Conservation (phyloP, 305 asterid species). For the Solanum hybrid region DNA sequence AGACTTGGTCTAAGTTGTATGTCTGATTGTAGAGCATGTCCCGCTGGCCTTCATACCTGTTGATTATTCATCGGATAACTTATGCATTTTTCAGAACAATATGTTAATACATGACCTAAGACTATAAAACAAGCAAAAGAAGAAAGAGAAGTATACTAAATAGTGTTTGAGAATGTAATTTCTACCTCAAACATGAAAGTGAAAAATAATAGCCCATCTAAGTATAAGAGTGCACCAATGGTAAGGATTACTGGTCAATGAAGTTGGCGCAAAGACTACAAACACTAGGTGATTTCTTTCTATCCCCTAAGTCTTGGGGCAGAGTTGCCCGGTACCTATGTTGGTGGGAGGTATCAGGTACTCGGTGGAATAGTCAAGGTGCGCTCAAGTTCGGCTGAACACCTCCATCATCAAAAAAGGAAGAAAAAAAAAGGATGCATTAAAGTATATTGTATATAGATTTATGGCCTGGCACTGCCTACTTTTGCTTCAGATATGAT, state of each 20-base stretch:
- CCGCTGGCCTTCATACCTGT: slow-evolving; percentile 81
- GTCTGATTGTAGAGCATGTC: slow-evolving; percentile 86
- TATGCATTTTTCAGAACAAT: background rate
- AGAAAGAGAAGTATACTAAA: background rate
- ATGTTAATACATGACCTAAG: background rate
- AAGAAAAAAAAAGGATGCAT: background rate
- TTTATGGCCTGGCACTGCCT: background rate
- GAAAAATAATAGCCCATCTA: background rate
- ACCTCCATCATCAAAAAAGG: background rate
- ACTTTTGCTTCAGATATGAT: background rate
- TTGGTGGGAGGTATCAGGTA: background rate
- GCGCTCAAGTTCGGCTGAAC: background rate
- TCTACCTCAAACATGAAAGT: background rate
- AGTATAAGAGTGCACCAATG: background rate
- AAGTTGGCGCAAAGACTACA: background rate
- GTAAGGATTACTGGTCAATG: background rate
- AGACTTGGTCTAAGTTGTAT: slow-evolving; percentile 74
- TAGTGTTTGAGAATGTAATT: background rate
- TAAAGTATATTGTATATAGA: background rate
- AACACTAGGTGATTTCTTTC: background rate
- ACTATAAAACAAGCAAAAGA: background rate
- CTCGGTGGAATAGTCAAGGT: background rate
- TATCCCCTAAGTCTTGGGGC: background rate
- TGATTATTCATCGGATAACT: background rate
- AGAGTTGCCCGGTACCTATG: background rate